These are phyloP conservation scores for Trichoderma pleuroti DNA, from an alignment of 2,329 filamentous ascomycete genomes.

Conservation along the genomic window DNA sequence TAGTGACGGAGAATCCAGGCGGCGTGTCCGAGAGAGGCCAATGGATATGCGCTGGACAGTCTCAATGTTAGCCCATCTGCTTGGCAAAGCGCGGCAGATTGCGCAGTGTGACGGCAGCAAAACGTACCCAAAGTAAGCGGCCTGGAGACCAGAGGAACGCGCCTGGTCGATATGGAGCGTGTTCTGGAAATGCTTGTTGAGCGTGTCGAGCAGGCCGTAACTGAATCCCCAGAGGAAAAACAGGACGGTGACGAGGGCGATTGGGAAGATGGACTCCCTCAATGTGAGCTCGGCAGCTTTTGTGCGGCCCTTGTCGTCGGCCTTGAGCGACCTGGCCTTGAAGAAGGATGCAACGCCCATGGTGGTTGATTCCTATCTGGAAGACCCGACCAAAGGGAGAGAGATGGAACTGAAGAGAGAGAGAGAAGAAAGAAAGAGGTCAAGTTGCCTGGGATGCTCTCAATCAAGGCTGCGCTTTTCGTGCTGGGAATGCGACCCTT, in stretches of 20 bases:
- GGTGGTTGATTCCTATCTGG: conserved; percentile 1
- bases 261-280: conserved; percentile 62
- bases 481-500: conserved; percentile 18
- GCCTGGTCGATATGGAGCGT: conserved; percentile 43
- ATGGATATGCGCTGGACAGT: conserved; percentile 55
- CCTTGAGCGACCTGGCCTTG: conserved; percentile 43
- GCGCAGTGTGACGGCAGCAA: conserved; percentile 33
- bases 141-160: conserved; percentile 46
- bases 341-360: conserved; percentile 45
- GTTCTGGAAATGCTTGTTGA: conserved; percentile 50
- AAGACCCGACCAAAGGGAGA: not conserved
- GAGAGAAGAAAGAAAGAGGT: not conserved
- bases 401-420: not conserved
- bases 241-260: conserved; percentile 51
- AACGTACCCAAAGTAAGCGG: conserved; percentile 54
- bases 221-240: conserved; percentile 49
- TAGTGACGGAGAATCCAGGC: conserved; percentile 62
- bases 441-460: not conserved
- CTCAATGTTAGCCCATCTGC: conserved; percentile 13
- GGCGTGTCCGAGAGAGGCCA: conserved; percentile 64
- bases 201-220: conserved; percentile 45
- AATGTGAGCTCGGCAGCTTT: conserved; percentile 57
- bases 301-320: conserved; percentile 40
- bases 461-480: not conserved
- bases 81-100: not conserved